These are phyloP conservation scores for Sporobolomyces pararoseus DNA, from an alignment of 768 basidiomycete genomes.

Conservation along the genomic window DNA sequence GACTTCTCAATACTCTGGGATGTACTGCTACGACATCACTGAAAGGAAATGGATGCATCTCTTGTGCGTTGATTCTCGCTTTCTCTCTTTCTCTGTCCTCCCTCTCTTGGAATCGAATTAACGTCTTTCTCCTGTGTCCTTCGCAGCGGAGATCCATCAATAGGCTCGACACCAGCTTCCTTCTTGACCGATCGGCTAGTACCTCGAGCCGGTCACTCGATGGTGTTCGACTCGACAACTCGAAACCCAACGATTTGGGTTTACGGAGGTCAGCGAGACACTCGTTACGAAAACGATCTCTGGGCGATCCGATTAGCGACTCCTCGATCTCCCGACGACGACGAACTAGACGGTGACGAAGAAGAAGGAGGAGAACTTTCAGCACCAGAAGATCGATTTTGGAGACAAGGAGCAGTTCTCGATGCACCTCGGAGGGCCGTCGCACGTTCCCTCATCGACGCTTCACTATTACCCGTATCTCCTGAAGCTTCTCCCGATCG, in stretches of 20 bases:
- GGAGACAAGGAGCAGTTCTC: slow-evolving; percentile 35
- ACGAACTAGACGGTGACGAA: not conserved
- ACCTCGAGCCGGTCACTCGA: slow-evolving; percentile 42
- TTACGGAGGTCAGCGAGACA: slow-evolving; percentile 40
- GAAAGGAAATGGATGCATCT: slow-evolving; percentile 18
- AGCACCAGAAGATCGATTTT: not conserved
- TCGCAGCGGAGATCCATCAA: slow-evolving; percentile 32
- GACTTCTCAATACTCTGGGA: slow-evolving; percentile 22
- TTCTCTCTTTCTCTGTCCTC: not conserved
- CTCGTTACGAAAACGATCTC: slow-evolving; percentile 39
- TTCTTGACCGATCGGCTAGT: slow-evolving; percentile 31
- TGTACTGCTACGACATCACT: slow-evolving; percentile 31
- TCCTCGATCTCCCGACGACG: not conserved
- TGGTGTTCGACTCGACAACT: slow-evolving; percentile 30
- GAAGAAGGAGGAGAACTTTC: not conserved
- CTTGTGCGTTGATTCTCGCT: slow-evolving; percentile 20
- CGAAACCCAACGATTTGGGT: slow-evolving; percentile 32
- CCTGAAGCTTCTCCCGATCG: slow-evolving; percentile 25
- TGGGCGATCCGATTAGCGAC: slow-evolving; percentile 36
- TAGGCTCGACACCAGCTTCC: not conserved
- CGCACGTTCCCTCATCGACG: slow-evolving; percentile 15
- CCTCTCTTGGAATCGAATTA: not conserved
- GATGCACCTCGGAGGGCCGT: slow-evolving; percentile 6
- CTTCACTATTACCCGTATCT: slow-evolving; percentile 11
- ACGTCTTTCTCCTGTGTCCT: not conserved